phyloP scores from a whole-genome alignment of 768 basidiomycete genomes.

The Neoboletus brunneissimus region DNA sequence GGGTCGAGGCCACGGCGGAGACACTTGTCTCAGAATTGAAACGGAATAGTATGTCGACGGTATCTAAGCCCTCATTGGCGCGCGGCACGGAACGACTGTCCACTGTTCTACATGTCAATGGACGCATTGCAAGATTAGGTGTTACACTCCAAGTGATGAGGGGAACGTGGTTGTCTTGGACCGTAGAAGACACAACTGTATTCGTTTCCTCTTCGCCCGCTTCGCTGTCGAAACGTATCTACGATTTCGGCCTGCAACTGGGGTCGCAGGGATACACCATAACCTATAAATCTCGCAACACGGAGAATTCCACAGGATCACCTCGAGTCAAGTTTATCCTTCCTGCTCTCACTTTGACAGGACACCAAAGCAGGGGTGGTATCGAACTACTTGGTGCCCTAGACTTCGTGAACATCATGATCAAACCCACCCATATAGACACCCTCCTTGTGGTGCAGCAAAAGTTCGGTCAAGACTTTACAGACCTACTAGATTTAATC shows the following conservation, averaged over 20 bases:
- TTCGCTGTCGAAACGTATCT: slow-evolving; percentile 31
- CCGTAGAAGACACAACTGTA: slow-evolving; percentile 47
- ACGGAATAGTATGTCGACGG: slow-evolving; percentile 37
- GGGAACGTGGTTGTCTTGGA: slow-evolving; percentile 84
- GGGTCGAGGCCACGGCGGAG: slow-evolving; percentile 63
- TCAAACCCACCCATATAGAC: slow-evolving; percentile 84
- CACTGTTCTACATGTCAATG: slow-evolving; percentile 47
- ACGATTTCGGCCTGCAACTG: slow-evolving; percentile 63
- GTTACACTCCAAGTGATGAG: slow-evolving; percentile 81
- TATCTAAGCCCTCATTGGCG: slow-evolving; percentile 29
- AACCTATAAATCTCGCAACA: slow-evolving; percentile 42
- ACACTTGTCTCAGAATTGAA: slow-evolving; percentile 64
- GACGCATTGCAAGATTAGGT: slow-evolving; percentile 47
- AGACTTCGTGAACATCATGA: slow-evolving; percentile 66
- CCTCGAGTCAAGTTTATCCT: slow-evolving; percentile 61
- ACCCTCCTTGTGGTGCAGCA: slow-evolving; percentile 80
- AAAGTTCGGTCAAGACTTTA: slow-evolving; percentile 87
- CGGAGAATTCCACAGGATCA: slow-evolving; percentile 35
- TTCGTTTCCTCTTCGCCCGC: slow-evolving; percentile 44
- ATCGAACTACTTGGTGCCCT: slow-evolving; percentile 58
- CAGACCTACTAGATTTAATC: slow-evolving; percentile 68
- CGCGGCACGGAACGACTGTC: slow-evolving; percentile 8
- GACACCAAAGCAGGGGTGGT: slow-evolving; percentile 45
- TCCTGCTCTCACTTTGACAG: slow-evolving; percentile 63
- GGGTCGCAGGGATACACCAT: slow-evolving; percentile 61